Evolutionary conservation across 352 stramenopile genomes (phyloP), one percentile per base, ranked within the genome.

Genomic region (Globisporangium middletonii): DNA sequence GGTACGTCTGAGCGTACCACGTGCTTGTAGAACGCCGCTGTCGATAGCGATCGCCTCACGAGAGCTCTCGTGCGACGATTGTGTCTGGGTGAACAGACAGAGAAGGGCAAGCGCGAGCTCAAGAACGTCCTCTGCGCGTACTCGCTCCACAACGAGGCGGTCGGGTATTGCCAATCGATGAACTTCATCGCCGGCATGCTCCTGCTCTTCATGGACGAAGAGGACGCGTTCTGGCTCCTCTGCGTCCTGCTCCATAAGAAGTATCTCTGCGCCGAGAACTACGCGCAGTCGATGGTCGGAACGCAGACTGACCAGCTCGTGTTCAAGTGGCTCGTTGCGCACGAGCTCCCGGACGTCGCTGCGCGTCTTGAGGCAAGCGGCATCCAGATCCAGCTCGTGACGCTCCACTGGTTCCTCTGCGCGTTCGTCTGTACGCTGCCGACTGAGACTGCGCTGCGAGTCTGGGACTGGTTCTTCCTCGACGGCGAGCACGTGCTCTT

Each of bases 391-490:
- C 68, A 88, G 30, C 71, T 90, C 23, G 63, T 92, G n/a, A 90
- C 83, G n/a, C 64, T 90, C 2, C 81, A 93, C 47, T 94, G 84
- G 84, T 94, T 94, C 52, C 60, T 94, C 3, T 94, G 84, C 57
- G 67, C 82, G 1, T 94, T 94, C 72, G 69, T 93, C 19, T 89
- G 89, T 57, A 92, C 80, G 38, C 57, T 94, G 8, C 77, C 77
- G 2, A 81, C 88, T 7, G 78, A 89, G 53, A 85, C 73, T 6
- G 79, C 77, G 5, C 55, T 92, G 19, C 75, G 83, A 0, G 68
- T 93, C 8, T 93, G 83, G 83, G 81, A 93, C 59, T 83, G 69
- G 68, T 77, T 92, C 45, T 88, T 92, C 38, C 57, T 87, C 18
- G 76, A 92, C 43, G 83, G 84, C 3, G 59, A 84, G 49, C 59